These are phyloP conservation scores for Toxicodendron radicans DNA, from an alignment of 345 rosid genomes.

Conservation along the genomic window DNA sequence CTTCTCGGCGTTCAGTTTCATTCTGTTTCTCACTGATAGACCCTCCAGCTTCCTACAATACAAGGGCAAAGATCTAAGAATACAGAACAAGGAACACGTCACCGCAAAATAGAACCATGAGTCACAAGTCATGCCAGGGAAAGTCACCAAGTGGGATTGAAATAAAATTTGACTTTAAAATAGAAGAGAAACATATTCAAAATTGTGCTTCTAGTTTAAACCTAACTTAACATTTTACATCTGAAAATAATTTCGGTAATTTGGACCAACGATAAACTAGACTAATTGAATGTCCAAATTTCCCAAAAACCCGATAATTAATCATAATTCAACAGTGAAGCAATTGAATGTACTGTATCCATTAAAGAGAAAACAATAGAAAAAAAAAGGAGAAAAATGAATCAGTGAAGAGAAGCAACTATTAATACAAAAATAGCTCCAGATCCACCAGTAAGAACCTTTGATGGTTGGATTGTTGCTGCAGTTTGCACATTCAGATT, in stretches of 20 bases:
- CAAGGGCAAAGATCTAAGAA: conserved; percentile 12
- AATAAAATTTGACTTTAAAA: neutral
- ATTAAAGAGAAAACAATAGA: neutral
- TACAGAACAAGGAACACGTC: conserved; percentile 1
- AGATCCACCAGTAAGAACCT: conserved; percentile 43
- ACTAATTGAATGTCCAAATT: neutral
- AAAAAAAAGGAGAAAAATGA: conserved; percentile 4
- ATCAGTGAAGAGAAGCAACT: neutral
- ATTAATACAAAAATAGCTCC: conserved; percentile 4
- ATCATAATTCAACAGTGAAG: neutral
- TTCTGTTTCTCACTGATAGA: conserved; percentile 50
- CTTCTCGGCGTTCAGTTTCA: conserved; percentile 76
- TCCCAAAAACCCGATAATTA: conserved; percentile 3
- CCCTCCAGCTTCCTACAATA: conserved; percentile 63
- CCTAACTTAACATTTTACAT: neutral
- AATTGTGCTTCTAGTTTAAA: neutral
- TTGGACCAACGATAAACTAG: neutral
- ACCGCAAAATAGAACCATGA: neutral
- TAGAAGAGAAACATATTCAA: neutral
- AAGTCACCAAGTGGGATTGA: conserved; percentile 12
- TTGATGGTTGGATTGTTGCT: conserved; percentile 38
- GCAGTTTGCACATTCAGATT: conserved; percentile 41
- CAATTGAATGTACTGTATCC: neutral
- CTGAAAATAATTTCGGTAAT: neutral
- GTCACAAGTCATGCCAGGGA: neutral